Percentiles rank a stretch among this genome's conserved stretches.
phyloP scores from a whole-genome alignment of 768 basidiomycete genomes.

The Psilocybe tampanensis region DNA sequence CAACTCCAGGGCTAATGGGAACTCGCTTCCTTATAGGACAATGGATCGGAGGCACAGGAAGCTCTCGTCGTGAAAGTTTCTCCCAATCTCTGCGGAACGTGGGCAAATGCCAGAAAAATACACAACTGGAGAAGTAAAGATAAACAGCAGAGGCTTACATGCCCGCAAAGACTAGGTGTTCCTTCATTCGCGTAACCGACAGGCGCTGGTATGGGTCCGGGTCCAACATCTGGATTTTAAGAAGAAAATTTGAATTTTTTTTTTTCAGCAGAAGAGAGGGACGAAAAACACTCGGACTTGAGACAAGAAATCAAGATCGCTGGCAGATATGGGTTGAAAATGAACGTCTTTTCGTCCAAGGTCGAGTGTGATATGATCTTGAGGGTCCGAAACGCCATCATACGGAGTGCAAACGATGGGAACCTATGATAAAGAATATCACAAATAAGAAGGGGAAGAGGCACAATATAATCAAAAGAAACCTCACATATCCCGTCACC shows the following conservation, averaged over 20 bases:
- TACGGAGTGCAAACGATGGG: background rate
- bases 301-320: slow-evolving; percentile 17
- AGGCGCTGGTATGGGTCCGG: slow-evolving; percentile 16
- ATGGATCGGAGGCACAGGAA: slow-evolving; percentile 6
- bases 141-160: slow-evolving; percentile 10
- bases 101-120: background rate
- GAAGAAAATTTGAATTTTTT: too few species aligned
- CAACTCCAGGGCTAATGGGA: slow-evolving; percentile 1
- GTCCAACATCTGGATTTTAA: slow-evolving; percentile 15
- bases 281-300: slow-evolving; percentile 1
- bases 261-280: background rate
- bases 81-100: slow-evolving; percentile 16
- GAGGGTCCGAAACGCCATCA: slow-evolving; percentile 1
- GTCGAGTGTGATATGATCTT: slow-evolving; percentile 6
- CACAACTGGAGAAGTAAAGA: background rate
- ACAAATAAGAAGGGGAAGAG: background rate
- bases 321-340: slow-evolving; percentile 16
- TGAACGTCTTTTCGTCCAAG: slow-evolving; percentile 17
- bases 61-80: slow-evolving; percentile 11
- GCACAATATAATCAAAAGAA: too few species aligned
- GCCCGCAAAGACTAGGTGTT: slow-evolving; percentile 14
- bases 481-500: slow-evolving; percentile 22
- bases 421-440: background rate
- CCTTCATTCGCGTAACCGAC: slow-evolving; percentile 18
- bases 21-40: slow-evolving; percentile 14